phyloP scores from a whole-genome alignment of 2,329 filamentous ascomycete species.

The Reticulascus tulasneorum region DNA sequence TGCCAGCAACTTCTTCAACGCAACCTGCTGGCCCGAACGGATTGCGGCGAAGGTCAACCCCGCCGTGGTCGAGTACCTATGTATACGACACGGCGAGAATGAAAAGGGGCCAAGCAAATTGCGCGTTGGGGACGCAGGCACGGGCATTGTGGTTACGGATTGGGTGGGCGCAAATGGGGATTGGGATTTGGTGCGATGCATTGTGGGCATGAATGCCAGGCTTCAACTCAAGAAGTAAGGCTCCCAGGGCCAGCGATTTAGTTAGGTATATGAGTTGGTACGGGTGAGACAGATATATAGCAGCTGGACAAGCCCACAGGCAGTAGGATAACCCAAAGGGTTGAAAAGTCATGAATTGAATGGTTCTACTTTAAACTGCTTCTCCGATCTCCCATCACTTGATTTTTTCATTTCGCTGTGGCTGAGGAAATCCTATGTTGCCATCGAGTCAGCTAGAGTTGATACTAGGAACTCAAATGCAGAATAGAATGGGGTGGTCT shows the following conservation, averaged over 20 bases:
- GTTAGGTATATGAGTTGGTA: no score
- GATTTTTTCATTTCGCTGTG: no score
- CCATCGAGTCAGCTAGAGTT: no score
- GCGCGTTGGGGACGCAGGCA: constrained; percentile 66
- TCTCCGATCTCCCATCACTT: no score
- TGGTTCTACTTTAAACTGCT: no score
- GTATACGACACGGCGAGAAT: constrained; percentile 49
- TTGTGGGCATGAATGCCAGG: constrained; percentile 86
- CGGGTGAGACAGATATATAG: not conserved
- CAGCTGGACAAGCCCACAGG: no score
- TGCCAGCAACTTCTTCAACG: constrained; percentile 91
- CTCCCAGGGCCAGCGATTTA: no score
- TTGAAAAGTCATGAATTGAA: no score
- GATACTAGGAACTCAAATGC: no score
- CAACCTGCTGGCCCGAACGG: constrained; percentile 87
- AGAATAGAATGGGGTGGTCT: no score
- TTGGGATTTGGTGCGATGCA: constrained; percentile 84
- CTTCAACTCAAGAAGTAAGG: constrained; percentile 44
- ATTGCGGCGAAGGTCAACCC: constrained; percentile 88
- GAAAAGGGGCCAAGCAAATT: constrained; percentile 46
- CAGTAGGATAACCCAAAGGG: no score
- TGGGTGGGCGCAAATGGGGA: constrained; percentile 85
- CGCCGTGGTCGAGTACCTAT: constrained; percentile 61
- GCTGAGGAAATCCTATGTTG: no score
- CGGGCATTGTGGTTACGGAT: constrained; percentile 87